Base-by-base conservation (phyloP, 495 filamentous ascomycete genomes). In the Aspergillus sclerotiicarbonarius region DNA sequence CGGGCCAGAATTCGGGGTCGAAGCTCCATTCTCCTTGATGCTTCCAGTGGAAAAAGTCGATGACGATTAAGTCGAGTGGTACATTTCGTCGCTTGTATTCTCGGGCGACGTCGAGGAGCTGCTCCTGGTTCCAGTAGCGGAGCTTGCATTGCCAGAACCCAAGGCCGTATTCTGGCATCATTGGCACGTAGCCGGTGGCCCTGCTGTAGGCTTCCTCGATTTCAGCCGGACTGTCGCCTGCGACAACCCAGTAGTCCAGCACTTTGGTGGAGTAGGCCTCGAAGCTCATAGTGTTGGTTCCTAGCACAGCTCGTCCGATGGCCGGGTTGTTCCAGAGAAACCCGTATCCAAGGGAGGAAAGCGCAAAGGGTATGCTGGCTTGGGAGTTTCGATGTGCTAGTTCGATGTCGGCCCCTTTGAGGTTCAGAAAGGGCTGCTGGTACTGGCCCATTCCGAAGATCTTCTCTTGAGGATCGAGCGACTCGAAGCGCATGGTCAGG, bases 391-490 rank as follows among this genome's bases (percentile, higher is more conserved):
- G 80, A n/a, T 86, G 83, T 4, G 83, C 82, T 0, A 86, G 70
- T 61, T 84, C 83, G 19, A 86, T 64, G 57, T 84, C 81, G 4
- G 68, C 46, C 0, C 83, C 83, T 62, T 84, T 84, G 50, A 84
- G 70, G 61, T 86, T 76, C 47, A 84, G 66, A 29, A 70, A 72
- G 3, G 77, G 74, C 61, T 84, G 81, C 59, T 86, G 83, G 60
- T 86, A 86, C 65, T 86, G 82, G 12, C 83, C 83, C 83, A 86
- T 84, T 32, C 83, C 83, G 59, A 77, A 86, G 12, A 86, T 75
- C 64, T 79, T 82, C 66, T 86, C 83, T 31, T 76, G 66, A 0
- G 67, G 65, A 59, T 77, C 70, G 4, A 79, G 58, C 9, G 76
- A 79, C 63, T 84, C 82, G 53, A 86, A 72, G 0, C 83, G 74